phyloP scores from a whole-genome alignment of 257 asterid genomes.

The Fraxinus pennsylvanica region DNA sequence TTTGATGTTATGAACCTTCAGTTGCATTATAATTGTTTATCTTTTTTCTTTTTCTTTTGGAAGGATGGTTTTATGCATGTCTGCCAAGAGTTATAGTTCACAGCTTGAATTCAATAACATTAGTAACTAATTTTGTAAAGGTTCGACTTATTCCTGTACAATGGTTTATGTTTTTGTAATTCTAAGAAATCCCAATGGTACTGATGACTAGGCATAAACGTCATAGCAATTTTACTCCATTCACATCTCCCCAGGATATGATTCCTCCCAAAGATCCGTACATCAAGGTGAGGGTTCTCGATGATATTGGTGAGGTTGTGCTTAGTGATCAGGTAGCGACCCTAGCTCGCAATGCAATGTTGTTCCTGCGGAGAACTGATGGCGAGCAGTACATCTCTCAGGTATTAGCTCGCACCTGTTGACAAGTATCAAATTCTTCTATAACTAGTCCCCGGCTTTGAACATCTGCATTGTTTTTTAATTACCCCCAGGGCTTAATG shows the following conservation, averaged over 20 bases:
- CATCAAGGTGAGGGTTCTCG: constrained; percentile 86
- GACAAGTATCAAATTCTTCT: background rate
- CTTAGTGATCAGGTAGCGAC: constrained; percentile 78
- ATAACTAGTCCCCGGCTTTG: background rate
- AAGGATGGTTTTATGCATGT: background rate
- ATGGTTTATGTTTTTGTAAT: background rate
- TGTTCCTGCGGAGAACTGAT: constrained; percentile 86
- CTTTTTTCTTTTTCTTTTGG: background rate
- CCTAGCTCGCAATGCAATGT: constrained; percentile 79
- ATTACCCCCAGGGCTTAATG: constrained; percentile 67
- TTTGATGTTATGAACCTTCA: background rate
- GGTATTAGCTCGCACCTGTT: constrained; percentile 36
- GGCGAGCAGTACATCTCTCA: constrained; percentile 87
- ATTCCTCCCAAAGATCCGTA: constrained; percentile 96
- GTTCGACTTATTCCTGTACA: background rate
- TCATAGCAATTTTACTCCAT: background rate
- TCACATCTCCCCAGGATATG: constrained; percentile 60
- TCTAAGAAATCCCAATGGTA: constrained; percentile 4
- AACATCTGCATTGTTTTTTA: constrained; percentile 5
- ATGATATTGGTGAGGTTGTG: constrained; percentile 77
- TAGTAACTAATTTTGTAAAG: background rate
- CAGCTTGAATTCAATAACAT: background rate
- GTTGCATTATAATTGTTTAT: background rate
- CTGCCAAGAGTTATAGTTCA: background rate
- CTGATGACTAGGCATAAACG: background rate